Percentiles rank a stretch among this genome's conserved stretches.
phyloP scores from a whole-genome alignment of 1,284 basidiomycete genomes.

The Pseudozyma sp. region DNA sequence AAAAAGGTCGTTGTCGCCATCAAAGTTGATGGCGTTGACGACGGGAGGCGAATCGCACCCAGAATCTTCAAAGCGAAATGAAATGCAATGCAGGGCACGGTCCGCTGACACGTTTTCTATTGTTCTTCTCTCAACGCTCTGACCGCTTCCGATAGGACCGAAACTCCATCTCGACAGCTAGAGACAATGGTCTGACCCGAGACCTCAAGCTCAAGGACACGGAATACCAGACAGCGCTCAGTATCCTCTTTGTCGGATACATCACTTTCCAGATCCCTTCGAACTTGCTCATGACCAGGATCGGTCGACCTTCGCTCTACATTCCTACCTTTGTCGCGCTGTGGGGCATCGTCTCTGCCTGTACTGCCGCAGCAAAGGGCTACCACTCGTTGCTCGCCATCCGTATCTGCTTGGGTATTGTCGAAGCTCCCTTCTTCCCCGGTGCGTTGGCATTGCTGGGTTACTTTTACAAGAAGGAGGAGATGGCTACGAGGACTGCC shows the following conservation, averaged over 20 bases:
- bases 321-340: conserved; percentile 49
- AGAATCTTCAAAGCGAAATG: no score
- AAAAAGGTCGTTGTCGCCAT: no score
- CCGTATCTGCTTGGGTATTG: conserved; percentile 68
- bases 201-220: conserved; percentile 62
- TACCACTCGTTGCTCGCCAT: conserved; percentile 59
- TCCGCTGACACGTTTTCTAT: neutral
- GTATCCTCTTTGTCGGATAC: conserved; percentile 82
- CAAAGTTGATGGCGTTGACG: no score
- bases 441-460: conserved; percentile 68
- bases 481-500: conserved; percentile 67
- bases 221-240: conserved; percentile 73
- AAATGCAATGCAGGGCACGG: neutral
- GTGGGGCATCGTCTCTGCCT: conserved; percentile 59
- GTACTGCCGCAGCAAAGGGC: conserved; percentile 62
- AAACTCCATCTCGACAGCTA: conserved; percentile 30
- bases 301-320: conserved; percentile 63
- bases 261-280: conserved; percentile 82
- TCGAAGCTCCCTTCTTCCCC: conserved; percentile 53
- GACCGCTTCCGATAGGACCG: neutral
- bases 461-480: conserved; percentile 67
- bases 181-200: conserved; percentile 48
- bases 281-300: conserved; percentile 65
- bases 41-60: no score
- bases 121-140: neutral